Conservation (phyloP, 176 grass and related monocot species). For the Oryza meyeriana region DNA sequence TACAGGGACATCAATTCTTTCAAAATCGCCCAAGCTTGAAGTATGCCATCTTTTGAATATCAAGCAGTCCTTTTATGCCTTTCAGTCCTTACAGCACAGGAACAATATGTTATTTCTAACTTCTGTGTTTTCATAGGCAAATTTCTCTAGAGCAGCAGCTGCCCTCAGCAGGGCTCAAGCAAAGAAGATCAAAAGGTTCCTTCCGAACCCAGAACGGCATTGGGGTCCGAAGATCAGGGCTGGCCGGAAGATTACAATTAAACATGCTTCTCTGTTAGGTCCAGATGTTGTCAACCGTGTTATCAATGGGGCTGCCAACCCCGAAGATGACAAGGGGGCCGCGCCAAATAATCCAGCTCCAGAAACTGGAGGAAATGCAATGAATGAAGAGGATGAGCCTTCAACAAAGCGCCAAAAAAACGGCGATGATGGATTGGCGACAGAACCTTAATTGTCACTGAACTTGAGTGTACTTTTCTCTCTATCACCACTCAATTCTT, state of each 20-base stretch:
- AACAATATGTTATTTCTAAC: neutral
- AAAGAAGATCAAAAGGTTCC: constrained; percentile 82
- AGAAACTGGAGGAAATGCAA: constrained; percentile 15
- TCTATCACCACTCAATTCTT: neutral
- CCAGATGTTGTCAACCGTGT: constrained; percentile 39
- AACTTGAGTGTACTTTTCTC: neutral
- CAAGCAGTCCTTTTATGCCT: neutral
- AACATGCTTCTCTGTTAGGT: constrained; percentile 77
- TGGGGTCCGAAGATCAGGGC: constrained; percentile 94
- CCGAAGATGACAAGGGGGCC: constrained; percentile 28
- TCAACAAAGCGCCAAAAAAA: constrained; percentile 64
- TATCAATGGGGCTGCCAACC: constrained; percentile 29
- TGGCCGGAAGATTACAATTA: constrained; percentile 84
- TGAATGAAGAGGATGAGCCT: constrained; percentile 29
- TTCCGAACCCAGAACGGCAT: constrained; percentile 87
- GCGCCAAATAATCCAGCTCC: constrained; percentile 21
- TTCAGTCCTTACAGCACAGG: neutral
- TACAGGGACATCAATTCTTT: constrained; percentile 66
- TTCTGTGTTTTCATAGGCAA: constrained; percentile 45
- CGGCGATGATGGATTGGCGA: constrained; percentile 11
- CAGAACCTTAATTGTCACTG: constrained; percentile 41
- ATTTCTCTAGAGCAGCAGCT: constrained; percentile 74
- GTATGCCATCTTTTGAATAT: constrained; percentile 40
- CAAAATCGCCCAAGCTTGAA: constrained; percentile 64
- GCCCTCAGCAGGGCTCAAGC: constrained; percentile 80